Conservation (phyloP, 2,329 filamentous ascomycete genomes). For the Metarhizium sp. region DNA sequence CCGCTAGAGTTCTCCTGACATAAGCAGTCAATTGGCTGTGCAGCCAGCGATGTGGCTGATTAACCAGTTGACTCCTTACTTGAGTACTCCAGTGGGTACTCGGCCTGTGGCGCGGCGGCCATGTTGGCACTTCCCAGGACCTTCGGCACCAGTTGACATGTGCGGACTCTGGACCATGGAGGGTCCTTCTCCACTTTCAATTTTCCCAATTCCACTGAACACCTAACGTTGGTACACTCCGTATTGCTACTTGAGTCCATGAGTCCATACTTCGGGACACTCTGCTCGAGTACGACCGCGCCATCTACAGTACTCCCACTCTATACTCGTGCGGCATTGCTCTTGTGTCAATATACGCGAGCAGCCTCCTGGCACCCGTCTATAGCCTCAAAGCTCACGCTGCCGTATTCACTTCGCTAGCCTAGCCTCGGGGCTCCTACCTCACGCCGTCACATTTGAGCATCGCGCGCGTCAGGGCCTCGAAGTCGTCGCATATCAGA, state of each 20-base stretch:
- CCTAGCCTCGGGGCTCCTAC: not conserved
- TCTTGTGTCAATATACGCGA: not conserved
- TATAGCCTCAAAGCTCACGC: not conserved
- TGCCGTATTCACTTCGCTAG: not conserved
- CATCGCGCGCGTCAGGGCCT: not conserved
- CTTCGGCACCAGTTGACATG: not conserved
- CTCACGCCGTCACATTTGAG: not conserved
- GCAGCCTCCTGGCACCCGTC: not conserved
- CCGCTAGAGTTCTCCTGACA: not conserved
- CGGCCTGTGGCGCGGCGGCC: too few species aligned
- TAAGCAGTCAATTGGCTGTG: not conserved
- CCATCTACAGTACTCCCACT: too few species aligned
- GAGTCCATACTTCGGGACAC: not conserved
- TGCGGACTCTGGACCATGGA: not conserved
- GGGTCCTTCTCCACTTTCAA: constrained; percentile 1
- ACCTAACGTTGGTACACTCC: not conserved
- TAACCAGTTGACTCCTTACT: too few species aligned
- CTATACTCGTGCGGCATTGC: not conserved
- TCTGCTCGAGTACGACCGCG: not conserved
- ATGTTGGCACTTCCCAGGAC: not conserved
- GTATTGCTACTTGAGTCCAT: too few species aligned
- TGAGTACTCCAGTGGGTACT: too few species aligned
- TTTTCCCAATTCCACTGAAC: not conserved
- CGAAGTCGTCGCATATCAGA: not conserved
- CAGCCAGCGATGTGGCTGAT: too few species aligned